These are phyloP conservation scores for Calonectria pteridis DNA, from an alignment of 2,329 filamentous ascomycete species.

Conservation along the genomic window DNA sequence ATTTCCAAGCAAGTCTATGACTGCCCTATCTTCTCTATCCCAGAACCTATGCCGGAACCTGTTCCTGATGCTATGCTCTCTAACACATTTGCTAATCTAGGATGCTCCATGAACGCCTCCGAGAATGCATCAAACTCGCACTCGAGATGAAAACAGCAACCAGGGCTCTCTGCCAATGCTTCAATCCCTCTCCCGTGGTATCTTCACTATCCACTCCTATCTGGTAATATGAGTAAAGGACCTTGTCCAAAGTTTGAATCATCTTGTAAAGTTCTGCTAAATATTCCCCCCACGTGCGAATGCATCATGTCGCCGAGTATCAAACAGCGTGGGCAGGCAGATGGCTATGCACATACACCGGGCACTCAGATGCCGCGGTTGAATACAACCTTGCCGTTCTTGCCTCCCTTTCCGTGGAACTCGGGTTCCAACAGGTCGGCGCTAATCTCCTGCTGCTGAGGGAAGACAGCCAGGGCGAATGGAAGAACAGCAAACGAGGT, in stretches of 20 bases:
- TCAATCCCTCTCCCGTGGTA: neutral
- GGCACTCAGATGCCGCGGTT: constrained; percentile 85
- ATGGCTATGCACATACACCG: neutral
- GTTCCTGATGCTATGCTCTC: constrained; percentile 5
- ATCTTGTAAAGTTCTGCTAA: neutral
- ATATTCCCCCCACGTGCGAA: neutral
- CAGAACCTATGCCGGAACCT: neutral
- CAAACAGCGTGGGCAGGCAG: neutral
- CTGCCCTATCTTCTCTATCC: constrained; percentile 11
- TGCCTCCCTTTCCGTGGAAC: constrained; percentile 85
- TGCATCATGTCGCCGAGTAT: neutral
- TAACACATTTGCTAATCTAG: constrained; percentile 1
- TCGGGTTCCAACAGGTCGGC: constrained; percentile 84
- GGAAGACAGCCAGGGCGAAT: constrained; percentile 90
- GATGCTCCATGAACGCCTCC: constrained; percentile 24
- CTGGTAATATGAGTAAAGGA: neutral
- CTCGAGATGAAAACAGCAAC: constrained; percentile 21
- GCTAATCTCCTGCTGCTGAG: constrained; percentile 86
- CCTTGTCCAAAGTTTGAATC: neutral
- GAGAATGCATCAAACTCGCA: constrained; percentile 17
- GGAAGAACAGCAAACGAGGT: constrained; percentile 92
- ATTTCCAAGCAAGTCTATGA: constrained; percentile 6
- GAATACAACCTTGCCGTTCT: constrained; percentile 89
- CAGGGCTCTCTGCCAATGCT: constrained; percentile 6
- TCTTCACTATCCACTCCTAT: neutral